These are phyloP conservation scores for Coleophoma crateriformis DNA, from an alignment of 2,329 filamentous ascomycete species.

Conservation along the genomic window DNA sequence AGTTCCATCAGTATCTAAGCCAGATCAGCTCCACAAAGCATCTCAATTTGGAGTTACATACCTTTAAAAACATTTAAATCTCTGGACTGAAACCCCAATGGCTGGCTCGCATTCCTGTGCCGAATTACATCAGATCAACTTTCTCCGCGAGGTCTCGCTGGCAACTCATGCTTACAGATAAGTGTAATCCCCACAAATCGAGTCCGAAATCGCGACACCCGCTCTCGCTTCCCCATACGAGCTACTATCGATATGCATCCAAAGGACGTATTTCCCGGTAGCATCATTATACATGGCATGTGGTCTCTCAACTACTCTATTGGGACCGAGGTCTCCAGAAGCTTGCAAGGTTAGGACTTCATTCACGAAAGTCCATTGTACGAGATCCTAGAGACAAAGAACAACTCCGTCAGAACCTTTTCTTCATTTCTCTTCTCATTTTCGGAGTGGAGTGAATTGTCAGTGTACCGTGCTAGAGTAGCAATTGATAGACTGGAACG, in stretches of 20 bases:
- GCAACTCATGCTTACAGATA: slow-evolving; percentile 28
- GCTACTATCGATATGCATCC: slow-evolving; percentile 60
- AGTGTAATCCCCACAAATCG: slow-evolving; percentile 55
- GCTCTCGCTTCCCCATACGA: slow-evolving; percentile 59
- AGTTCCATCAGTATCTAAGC: slow-evolving; percentile 52
- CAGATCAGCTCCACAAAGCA: no score
- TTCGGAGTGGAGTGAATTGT: not conserved
- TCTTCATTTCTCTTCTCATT: not conserved
- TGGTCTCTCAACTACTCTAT: slow-evolving; percentile 59
- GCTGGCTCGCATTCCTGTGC: slow-evolving; percentile 21
- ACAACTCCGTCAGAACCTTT: no score
- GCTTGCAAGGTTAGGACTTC: slow-evolving; percentile 48
- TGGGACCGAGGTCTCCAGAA: slow-evolving; percentile 53
- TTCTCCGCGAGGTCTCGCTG: not conserved
- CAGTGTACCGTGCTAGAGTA: slow-evolving; percentile 46
- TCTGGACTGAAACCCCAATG: slow-evolving; percentile 24
- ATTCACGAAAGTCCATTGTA: slow-evolving; percentile 58
- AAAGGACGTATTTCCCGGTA: slow-evolving; percentile 63
- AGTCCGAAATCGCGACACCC: slow-evolving; percentile 54
- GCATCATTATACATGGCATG: slow-evolving; percentile 63
- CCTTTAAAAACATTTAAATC: slow-evolving; percentile 27
- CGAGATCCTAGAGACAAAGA: slow-evolving; percentile 36
- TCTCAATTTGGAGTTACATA: not conserved
- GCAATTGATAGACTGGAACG: slow-evolving; percentile 62
- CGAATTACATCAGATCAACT: slow-evolving; percentile 3